Percentiles rank a stretch among this genome's conserved stretches.
Conservation (phyloP, 768 basidiomycete genomes). For the Lanmaoa rubissima region DNA sequence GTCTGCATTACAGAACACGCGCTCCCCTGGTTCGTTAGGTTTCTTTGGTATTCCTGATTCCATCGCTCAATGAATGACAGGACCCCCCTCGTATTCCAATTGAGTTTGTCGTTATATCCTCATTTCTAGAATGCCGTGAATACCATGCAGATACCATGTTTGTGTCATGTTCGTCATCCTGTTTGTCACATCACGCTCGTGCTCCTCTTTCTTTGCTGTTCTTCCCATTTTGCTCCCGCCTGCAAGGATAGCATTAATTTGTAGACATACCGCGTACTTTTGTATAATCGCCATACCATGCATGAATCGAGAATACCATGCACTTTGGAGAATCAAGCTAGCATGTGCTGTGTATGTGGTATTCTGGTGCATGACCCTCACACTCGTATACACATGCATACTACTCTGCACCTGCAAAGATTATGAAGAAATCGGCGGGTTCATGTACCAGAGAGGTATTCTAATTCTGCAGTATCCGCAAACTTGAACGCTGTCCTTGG, state of each 20-base stretch:
- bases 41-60: not conserved
- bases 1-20: constrained; percentile 56
- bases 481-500: not conserved
- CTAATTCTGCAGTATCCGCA: not conserved
- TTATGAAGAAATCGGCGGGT: not conserved
- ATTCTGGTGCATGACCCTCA: too few relatives aligned
- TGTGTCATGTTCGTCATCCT: not conserved
- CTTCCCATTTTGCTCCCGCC: not conserved
- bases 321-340: not conserved
- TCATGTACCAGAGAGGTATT: not conserved
- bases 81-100: constrained; percentile 42
- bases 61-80: constrained; percentile 23
- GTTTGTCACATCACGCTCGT: not conserved
- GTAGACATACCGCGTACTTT: constrained; percentile 21
- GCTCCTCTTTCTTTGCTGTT: constrained; percentile 5
- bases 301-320: constrained; percentile 7
- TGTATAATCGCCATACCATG: constrained; percentile 16
- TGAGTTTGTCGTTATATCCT: constrained; percentile 10
- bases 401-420: not conserved
- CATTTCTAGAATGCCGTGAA: constrained; percentile 6
- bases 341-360: too few relatives aligned
- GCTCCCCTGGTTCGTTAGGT: constrained; percentile 54
- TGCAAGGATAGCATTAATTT: constrained; percentile 10
- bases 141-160: constrained; percentile 4
- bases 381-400: not conserved